These are phyloP conservation scores for Lithocarpus polystachyus DNA, from an alignment of 306 rosid species.

Conservation along the genomic window DNA sequence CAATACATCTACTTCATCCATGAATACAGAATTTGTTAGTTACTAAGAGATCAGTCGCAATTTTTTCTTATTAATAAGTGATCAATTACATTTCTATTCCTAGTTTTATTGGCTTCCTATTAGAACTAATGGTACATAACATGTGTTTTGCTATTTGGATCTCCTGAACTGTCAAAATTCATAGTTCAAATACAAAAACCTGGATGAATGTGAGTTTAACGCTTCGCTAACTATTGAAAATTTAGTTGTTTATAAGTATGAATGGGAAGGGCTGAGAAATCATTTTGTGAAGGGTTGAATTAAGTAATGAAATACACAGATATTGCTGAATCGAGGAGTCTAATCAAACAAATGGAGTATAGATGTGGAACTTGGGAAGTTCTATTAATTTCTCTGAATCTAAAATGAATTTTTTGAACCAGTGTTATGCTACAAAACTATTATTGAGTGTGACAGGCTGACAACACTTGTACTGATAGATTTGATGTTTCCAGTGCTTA, in stretches of 20 bases:
- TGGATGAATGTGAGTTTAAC: neutral
- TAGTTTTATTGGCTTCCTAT: neutral
- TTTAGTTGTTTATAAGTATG: neutral
- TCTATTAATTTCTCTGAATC: no score
- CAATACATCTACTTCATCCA: neutral
- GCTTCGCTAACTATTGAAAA: neutral
- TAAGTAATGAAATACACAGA: no score
- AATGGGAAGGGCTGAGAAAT: neutral
- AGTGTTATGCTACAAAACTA: neutral
- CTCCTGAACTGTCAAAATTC: neutral
- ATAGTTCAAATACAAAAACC: neutral
- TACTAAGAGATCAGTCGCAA: neutral
- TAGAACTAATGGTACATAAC: neutral
- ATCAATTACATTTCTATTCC: neutral
- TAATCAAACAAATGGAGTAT: no score
- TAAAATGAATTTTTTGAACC: no score
- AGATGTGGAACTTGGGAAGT: no score
- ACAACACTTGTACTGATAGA: neutral
- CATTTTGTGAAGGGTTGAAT: no score
- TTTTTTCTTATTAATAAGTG: neutral
- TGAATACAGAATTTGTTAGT: neutral
- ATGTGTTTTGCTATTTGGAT: neutral
- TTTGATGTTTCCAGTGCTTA: neutral
- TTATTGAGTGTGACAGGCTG: neutral
- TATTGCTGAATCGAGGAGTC: no score